Evolutionary conservation across 306 rosid species (phyloP).

Genomic region (Ormosia emarginata): DNA sequence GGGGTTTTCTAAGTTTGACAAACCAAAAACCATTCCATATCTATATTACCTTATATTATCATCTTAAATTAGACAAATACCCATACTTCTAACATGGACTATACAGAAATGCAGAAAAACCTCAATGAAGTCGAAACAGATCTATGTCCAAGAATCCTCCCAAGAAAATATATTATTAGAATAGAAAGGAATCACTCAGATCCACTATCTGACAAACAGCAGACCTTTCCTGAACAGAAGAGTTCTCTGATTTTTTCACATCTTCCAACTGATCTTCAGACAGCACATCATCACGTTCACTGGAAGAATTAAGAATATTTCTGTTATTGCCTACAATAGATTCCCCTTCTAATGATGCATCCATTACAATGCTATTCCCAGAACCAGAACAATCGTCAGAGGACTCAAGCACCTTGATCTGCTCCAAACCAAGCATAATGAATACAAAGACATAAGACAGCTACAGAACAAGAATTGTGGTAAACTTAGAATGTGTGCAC

Average conservation of each 20-base stretch:
- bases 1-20: neutral
- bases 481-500: conserved; percentile 16
- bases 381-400: conserved; percentile 39
- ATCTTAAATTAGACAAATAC: neutral
- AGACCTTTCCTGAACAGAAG: conserved; percentile 34
- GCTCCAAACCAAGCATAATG: conserved; percentile 30
- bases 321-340: conserved; percentile 21
- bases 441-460: conserved; percentile 21
- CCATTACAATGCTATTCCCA: conserved; percentile 27
- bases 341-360: conserved; percentile 35
- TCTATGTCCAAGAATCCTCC: neutral
- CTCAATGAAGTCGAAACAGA: neutral
- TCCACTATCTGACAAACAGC: conserved; percentile 17
- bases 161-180: neutral
- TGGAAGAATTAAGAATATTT: conserved; percentile 18
- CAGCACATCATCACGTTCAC: conserved; percentile 24
- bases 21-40: neutral
- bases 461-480: conserved; percentile 10
- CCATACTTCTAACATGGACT: conserved; percentile 3
- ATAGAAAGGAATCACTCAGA: conserved; percentile 10
- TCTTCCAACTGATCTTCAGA: conserved; percentile 41
- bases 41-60: neutral
- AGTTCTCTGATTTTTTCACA: conserved; percentile 27
- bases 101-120: neutral
- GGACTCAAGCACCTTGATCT: conserved; percentile 55